A percentile compares a stretch with the other conserved stretches of the same genome.
These are phyloP conservation scores for Xylariaceae sp. DNA, from an alignment of 2,329 filamentous ascomycete genomes.

Conservation along the genomic window DNA sequence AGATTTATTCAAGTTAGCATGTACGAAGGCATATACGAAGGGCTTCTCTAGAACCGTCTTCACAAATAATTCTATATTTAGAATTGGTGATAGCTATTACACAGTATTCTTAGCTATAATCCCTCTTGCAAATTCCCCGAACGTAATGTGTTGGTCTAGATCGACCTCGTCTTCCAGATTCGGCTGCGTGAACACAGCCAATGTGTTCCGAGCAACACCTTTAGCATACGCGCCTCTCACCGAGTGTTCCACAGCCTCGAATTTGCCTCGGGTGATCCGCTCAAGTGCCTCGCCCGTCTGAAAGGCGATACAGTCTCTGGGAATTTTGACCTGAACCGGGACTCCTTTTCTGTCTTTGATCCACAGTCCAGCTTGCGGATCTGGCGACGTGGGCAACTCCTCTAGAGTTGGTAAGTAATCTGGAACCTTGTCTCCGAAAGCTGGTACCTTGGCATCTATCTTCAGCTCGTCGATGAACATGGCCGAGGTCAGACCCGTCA, in stretches of 20 bases:
- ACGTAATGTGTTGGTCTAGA: constrained; percentile 65
- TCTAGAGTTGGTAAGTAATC: constrained; percentile 55
- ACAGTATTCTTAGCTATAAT: constrained; percentile 64
- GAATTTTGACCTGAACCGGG: constrained; percentile 90
- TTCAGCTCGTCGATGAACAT: constrained; percentile 88
- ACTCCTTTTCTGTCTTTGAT: constrained; percentile 83
- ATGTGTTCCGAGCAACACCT: constrained; percentile 76
- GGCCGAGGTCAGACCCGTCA: constrained; percentile 90
- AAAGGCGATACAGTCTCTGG: constrained; percentile 88
- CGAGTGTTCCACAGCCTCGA: constrained; percentile 95
- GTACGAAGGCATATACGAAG: too few relatives aligned
- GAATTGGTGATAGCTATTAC: constrained; percentile 12
- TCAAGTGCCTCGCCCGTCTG: constrained; percentile 94
- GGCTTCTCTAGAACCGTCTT: not conserved
- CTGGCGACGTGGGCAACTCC: constrained; percentile 77
- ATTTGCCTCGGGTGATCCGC: constrained; percentile 85
- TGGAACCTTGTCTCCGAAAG: constrained; percentile 37
- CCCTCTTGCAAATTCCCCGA: constrained; percentile 73
- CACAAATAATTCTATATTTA: not conserved
- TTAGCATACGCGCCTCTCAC: constrained; percentile 73
- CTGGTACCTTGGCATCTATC: constrained; percentile 39
- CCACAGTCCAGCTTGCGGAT: constrained; percentile 86
- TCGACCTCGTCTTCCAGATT: constrained; percentile 83
- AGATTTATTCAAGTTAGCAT: too few relatives aligned
- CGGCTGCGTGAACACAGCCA: constrained; percentile 97